Conservation (phyloP, 2,329 filamentous ascomycete genomes). For the Aspergillus luchuensis region DNA sequence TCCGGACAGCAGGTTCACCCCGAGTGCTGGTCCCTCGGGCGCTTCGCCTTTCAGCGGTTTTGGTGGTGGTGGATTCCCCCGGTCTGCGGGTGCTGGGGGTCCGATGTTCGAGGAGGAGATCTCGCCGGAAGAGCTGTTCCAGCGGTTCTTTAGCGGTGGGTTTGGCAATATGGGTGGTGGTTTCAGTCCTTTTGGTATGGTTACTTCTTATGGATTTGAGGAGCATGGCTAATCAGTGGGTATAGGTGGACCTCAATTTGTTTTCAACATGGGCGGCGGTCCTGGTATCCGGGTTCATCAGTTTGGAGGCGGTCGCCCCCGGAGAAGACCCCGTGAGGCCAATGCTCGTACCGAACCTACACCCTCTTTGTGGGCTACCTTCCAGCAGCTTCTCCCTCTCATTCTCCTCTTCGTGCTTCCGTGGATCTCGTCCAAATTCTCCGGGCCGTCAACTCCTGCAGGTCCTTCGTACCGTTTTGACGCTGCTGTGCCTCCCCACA, state of each 20-base stretch:
- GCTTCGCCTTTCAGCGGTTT: constrained; percentile 50
- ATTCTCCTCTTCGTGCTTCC: constrained; percentile 86
- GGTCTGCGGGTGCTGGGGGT: constrained; percentile 50
- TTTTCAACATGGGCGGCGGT: constrained; percentile 91
- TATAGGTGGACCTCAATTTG: constrained; percentile 74
- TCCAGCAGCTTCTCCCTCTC: constrained; percentile 78
- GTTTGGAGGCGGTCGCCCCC: constrained; percentile 79
- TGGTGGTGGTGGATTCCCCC: constrained; percentile 50
- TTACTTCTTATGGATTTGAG: constrained; percentile 5
- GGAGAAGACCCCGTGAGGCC: constrained; percentile 71
- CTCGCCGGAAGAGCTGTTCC: constrained; percentile 94
- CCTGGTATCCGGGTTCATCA: constrained; percentile 93
- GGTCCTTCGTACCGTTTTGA: constrained; percentile 79
- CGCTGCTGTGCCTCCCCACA: constrained; percentile 68
- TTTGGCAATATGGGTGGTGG: constrained; percentile 54
- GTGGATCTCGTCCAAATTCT: constrained; percentile 77
- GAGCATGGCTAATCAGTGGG: constrained; percentile 6
- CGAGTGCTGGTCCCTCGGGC: constrained; percentile 45
- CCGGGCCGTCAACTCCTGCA: constrained; percentile 55
- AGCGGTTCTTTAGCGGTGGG: constrained; percentile 88
- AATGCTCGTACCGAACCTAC: constrained; percentile 56
- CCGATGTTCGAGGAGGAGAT: constrained; percentile 87
- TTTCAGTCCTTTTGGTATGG: constrained; percentile 67
- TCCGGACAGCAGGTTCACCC: constrained; percentile 81
- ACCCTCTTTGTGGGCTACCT: constrained; percentile 57